Conservation (phyloP, 2,329 filamentous ascomycete genomes). For the Coniochaeta prunicola region DNA sequence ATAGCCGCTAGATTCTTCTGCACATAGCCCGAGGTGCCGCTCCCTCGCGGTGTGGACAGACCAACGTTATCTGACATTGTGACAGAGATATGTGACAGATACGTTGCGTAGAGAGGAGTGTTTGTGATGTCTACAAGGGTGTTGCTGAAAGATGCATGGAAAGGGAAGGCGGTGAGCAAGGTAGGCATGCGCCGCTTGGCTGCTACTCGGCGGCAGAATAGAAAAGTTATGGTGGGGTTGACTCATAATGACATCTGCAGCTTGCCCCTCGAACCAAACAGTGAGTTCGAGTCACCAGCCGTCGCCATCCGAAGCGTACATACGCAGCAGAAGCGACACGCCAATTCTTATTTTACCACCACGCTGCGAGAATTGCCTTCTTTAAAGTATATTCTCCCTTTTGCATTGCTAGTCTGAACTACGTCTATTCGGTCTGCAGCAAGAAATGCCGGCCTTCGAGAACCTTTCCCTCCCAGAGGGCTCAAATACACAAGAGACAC, state of each 20-base stretch:
- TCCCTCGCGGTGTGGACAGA: slow-evolving; percentile 86
- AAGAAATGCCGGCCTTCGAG: slow-evolving; percentile 23
- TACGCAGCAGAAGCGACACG: not conserved
- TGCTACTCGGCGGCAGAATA: slow-evolving; percentile 2
- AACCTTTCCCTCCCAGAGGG: slow-evolving; percentile 10
- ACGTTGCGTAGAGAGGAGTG: no score
- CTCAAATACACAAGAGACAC: slow-evolving; percentile 6
- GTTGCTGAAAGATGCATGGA: not conserved
- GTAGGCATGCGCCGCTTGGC: no score
- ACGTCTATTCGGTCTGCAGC: no score
- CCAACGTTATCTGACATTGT: slow-evolving; percentile 95
- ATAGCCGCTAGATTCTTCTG: slow-evolving; percentile 91
- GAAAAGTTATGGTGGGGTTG: slow-evolving; percentile 7
- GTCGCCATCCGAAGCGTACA: not conserved
- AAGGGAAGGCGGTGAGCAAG: slow-evolving; percentile 8
- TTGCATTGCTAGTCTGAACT: no score
- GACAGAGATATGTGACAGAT: not conserved
- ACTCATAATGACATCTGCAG: slow-evolving; percentile 1
- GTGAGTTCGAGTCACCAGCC: not conserved
- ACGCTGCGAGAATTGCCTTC: no score
- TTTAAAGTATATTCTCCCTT: not conserved
- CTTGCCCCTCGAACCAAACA: slow-evolving; percentile 1
- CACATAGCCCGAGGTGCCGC: slow-evolving; percentile 94
- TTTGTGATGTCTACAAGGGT: not conserved
- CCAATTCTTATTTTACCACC: no score